Evolutionary conservation across 2,329 filamentous ascomycete species (phyloP).

Genomic region (Plectosphaerella sp.): DNA sequence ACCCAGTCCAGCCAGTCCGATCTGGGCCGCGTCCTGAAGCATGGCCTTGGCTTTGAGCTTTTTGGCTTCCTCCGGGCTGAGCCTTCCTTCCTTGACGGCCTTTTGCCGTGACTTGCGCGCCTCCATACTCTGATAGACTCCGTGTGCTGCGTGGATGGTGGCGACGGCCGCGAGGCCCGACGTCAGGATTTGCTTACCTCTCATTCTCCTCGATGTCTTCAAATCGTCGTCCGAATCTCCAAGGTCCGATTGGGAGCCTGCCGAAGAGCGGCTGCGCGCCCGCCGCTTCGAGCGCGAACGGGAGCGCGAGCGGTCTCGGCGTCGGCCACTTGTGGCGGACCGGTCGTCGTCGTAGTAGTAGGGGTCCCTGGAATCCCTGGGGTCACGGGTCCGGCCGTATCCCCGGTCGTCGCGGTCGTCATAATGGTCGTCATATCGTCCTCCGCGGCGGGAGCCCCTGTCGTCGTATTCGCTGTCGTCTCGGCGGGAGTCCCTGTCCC

Average conservation of each 20-base stretch:
- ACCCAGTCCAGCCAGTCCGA: slow-evolving; percentile 53
- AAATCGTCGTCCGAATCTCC: slow-evolving; percentile 55
- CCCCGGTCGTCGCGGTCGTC: slow-evolving; percentile 37
- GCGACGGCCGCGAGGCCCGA: slow-evolving; percentile 53
- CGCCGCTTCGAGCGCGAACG: slow-evolving; percentile 20
- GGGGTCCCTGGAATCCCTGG: slow-evolving; percentile 19
- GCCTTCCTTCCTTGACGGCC: slow-evolving; percentile 49
- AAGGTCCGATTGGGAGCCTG: slow-evolving; percentile 49
- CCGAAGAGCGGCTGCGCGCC: slow-evolving; percentile 37
- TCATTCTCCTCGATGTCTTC: slow-evolving; percentile 51
- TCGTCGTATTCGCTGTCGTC: slow-evolving; percentile 40
- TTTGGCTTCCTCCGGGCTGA: slow-evolving; percentile 46
- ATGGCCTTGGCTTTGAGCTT: slow-evolving; percentile 54
- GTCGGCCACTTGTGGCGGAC: slow-evolving; percentile 34
- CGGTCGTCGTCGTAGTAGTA: slow-evolving; percentile 45
- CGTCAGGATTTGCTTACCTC: slow-evolving; percentile 58
- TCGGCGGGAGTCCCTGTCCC: slow-evolving; percentile 30
- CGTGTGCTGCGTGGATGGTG: slow-evolving; percentile 57
- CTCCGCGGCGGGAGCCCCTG: slow-evolving; percentile 29
- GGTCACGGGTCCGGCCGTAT: neutral
- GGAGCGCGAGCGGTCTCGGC: slow-evolving; percentile 19
- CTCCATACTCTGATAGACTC: slow-evolving; percentile 55
- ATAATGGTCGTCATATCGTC: slow-evolving; percentile 39
- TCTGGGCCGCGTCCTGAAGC: slow-evolving; percentile 53
- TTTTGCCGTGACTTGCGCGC: slow-evolving; percentile 48